Evolutionary conservation across 306 rosid species (phyloP).

Genomic region (Fragaria nilgerrensis): DNA sequence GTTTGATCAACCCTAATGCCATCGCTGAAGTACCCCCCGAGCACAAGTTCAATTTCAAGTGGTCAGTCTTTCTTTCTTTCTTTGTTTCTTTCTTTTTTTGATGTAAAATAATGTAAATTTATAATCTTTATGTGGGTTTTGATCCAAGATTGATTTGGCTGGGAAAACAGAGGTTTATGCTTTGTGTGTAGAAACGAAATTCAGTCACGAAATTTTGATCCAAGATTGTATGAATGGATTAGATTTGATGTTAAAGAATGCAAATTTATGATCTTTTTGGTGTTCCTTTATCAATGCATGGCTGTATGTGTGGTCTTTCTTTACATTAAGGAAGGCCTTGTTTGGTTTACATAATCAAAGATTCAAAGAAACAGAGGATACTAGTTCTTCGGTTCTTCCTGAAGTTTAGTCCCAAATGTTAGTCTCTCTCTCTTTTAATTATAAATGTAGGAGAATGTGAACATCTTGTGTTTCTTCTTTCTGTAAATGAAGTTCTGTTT

Average conservation of each 20-base stretch:
- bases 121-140: background rate
- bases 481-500: background rate
- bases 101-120: background rate
- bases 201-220: too few relatives aligned
- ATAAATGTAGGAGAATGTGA: background rate
- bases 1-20: background rate
- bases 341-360: background rate
- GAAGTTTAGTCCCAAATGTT: background rate
- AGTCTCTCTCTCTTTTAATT: too few relatives aligned
- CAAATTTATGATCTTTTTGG: background rate
- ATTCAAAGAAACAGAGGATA: background rate
- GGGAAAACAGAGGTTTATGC: background rate
- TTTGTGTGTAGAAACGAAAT: too few relatives aligned
- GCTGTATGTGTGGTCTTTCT: background rate
- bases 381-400: background rate
- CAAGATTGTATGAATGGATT: too few relatives aligned
- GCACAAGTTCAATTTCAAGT: constrained; percentile 6
- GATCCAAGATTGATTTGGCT: background rate
- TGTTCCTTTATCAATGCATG: background rate
- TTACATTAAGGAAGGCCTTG: background rate
- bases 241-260: background rate
- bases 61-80: constrained; percentile 14
- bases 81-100: background rate
- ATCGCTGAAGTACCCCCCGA: background rate
- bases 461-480: background rate